Base-by-base conservation (phyloP, 805 yeast species). In the Candida arabinofermentans region DNA sequence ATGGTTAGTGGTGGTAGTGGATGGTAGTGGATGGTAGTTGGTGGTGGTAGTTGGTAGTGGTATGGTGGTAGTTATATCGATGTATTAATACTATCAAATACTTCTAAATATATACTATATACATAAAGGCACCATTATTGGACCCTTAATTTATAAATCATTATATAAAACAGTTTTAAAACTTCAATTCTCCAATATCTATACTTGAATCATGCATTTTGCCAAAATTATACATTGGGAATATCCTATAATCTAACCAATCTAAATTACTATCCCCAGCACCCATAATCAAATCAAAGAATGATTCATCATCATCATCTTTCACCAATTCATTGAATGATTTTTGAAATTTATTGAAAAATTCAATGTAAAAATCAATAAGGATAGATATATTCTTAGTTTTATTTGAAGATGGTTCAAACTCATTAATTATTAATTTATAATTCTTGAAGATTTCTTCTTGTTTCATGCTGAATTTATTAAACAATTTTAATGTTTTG, bases 171-270 rank as follows among this genome's bases (percentile, higher is more conserved):
- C 18, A 18, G 10, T 31, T 14, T 5, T 19, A 39, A 3, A 42
- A 18, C 12, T 37, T 43, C 41, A 43, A 43, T 10, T 19, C 22
- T 8, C 33, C 36, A 17, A 44, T 33, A 5, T 44, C 40, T 8
- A 42, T 37, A 19, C 8, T 30, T 19, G n/a, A n/a, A 18, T 8
- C 27, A 12, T n/a, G 10, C 39, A n/a, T 19, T 13, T n/a, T 18
- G 13, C 16, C 41, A 36, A 56, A 58, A 37, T 49, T 51, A 37
- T 53, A 54, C 19, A 57, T 46, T 2, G 64, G 61, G 12, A 42
- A 34, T 39, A 60, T 41, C 6, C 61, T 40, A 22, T 41, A 44
- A 5, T 42, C 43, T 9, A 48, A 27, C 58, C 58, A 56, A 12
- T 45, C 57, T 5, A 41, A 50, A 8, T 49, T 41, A 18, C 46